These are phyloP conservation scores for Tetrahymena thermophila DNA, from an alignment of 73 alveolate species.

Conservation along the genomic window DNA sequence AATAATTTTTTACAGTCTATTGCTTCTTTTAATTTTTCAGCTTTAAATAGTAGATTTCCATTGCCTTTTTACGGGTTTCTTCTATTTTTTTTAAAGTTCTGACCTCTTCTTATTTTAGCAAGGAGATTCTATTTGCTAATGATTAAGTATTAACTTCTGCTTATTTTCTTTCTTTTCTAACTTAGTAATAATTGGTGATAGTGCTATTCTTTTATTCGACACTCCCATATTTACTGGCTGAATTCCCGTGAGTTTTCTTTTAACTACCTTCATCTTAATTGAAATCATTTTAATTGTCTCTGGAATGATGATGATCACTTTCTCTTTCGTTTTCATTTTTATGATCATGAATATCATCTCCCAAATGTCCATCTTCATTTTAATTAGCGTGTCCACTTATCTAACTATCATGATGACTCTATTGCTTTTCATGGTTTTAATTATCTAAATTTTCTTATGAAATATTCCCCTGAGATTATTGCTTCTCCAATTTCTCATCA, in stretches of 20 bases:
- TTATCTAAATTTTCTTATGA: neutral
- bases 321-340: neutral
- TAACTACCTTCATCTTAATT: neutral
- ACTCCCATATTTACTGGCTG: neutral
- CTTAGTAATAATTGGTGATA: slow-evolving; percentile 2
- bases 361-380: neutral
- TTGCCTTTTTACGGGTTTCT: slow-evolving; percentile 57
- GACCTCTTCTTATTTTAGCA: slow-evolving; percentile 58
- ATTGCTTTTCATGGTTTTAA: neutral
- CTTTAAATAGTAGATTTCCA: slow-evolving; percentile 49
- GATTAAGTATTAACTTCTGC: slow-evolving; percentile 59
- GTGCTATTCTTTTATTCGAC: neutral
- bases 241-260: neutral
- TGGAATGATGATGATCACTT: neutral
- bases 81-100: slow-evolving; percentile 57
- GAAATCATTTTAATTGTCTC: neutral
- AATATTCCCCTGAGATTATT: neutral
- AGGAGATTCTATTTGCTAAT: slow-evolving; percentile 60
- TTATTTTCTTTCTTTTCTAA: slow-evolving; percentile 48
- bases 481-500: neutral
- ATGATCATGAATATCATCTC: neutral
- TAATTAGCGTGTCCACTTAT: neutral
- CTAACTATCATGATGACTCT: neutral
- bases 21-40: slow-evolving; percentile 48
- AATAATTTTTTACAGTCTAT: neutral